Conservation (phyloP, 257 asterid genomes). For the Asclepias syriaca region DNA sequence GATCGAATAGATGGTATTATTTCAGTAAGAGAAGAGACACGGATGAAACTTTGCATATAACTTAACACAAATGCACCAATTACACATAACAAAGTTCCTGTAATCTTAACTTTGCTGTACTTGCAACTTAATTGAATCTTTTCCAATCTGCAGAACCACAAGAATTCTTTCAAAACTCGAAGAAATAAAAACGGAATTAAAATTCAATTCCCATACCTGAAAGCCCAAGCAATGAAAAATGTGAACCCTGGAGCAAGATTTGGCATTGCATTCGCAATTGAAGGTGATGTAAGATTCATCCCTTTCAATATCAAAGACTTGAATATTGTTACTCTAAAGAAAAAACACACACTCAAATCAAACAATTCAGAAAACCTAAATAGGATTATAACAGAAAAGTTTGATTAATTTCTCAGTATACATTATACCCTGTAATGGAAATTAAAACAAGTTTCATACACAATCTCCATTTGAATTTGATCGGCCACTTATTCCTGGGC, state of each 20-base stretch:
- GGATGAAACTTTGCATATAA: slow-evolving; percentile 52
- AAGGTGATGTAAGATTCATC: slow-evolving; percentile 70
- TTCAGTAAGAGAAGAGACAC: neutral
- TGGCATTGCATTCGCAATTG: slow-evolving; percentile 96
- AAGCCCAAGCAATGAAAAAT: slow-evolving; percentile 77
- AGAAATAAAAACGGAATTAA: no score
- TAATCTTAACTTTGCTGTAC: slow-evolving; percentile 71
- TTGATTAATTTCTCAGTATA: no score
- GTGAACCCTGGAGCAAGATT: slow-evolving; percentile 87
- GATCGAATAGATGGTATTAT: slow-evolving; percentile 16
- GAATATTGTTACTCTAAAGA: slow-evolving; percentile 64
- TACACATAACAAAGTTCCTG: slow-evolving; percentile 73
- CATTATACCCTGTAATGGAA: slow-evolving; percentile 77
- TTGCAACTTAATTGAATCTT: slow-evolving; percentile 55
- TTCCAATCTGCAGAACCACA: slow-evolving; percentile 53
- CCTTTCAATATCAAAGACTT: slow-evolving; percentile 78
- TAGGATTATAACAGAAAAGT: no score
- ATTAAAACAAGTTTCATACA: slow-evolving; percentile 48
- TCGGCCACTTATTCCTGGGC: slow-evolving; percentile 74
- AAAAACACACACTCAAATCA: neutral
- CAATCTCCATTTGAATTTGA: slow-evolving; percentile 43
- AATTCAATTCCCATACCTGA: slow-evolving; percentile 27
- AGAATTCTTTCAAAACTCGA: neutral
- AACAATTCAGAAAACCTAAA: neutral
- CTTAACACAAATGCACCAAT: slow-evolving; percentile 74